A percentile compares a stretch with the other conserved stretches of the same genome.
phyloP scores from a whole-genome alignment of 768 basidiomycete species.

The Kwoniella dejecticola region DNA sequence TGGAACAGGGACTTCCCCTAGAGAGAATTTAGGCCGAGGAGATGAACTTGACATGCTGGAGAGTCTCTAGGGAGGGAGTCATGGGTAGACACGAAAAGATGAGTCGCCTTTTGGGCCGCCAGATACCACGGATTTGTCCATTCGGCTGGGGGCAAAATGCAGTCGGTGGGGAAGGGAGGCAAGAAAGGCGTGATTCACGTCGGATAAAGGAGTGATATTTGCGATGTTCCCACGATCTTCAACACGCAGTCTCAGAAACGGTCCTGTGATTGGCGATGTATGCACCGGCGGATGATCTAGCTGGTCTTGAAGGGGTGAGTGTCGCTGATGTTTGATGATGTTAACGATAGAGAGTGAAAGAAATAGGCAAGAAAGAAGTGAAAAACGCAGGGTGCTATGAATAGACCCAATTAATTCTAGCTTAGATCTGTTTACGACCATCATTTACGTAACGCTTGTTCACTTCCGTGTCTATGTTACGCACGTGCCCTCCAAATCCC shows the following conservation, averaged over 20 bases:
- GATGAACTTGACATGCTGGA: conserved; percentile 10
- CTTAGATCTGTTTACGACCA: too few relatives aligned
- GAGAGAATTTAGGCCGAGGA: conserved; percentile 7
- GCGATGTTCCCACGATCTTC: too few relatives aligned
- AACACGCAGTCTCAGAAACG: too few relatives aligned
- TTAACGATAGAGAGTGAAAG: too few relatives aligned
- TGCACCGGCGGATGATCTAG: too few relatives aligned
- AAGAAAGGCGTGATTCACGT: neutral
- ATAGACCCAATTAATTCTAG: neutral
- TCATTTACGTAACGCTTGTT: neutral
- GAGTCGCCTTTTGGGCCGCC: conserved; percentile 10
- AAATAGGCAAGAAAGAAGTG: too few relatives aligned
- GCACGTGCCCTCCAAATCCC: too few relatives aligned
- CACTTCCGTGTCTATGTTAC: neutral
- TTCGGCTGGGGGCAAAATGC: conserved; percentile 7
- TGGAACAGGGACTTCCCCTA: neutral
- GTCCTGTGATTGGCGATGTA: too few relatives aligned
- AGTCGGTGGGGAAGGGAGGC: neutral
- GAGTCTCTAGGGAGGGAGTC: conserved; percentile 11
- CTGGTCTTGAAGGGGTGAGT: too few relatives aligned
- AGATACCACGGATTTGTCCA: conserved; percentile 5
- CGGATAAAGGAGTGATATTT: too few relatives aligned
- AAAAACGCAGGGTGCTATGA: neutral
- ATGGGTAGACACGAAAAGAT: conserved; percentile 16
- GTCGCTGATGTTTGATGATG: too few relatives aligned